phyloP scores from a whole-genome alignment of 2,329 filamentous ascomycete species.

The Zymoseptoria passerinii region DNA sequence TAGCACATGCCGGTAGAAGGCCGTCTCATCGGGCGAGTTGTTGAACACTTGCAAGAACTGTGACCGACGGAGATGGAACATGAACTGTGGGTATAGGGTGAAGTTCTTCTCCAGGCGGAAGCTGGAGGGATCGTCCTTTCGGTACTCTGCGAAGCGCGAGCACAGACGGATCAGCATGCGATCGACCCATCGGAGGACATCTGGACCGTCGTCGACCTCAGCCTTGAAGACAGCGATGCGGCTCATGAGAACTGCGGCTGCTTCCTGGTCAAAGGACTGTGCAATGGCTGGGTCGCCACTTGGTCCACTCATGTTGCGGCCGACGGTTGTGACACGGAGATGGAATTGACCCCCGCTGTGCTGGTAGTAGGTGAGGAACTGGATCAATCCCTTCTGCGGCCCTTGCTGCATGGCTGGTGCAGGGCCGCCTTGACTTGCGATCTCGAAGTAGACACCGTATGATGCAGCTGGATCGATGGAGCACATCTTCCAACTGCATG shows the following conservation, averaged over 20 bases:
- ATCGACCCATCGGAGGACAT: constrained; percentile 96
- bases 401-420: constrained; percentile 67
- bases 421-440: constrained; percentile 84
- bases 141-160: constrained; percentile 93
- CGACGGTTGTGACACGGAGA: constrained; percentile 87
- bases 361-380: constrained; percentile 98
- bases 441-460: constrained; percentile 96
- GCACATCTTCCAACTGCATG: constrained; percentile 99
- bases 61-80: constrained; percentile 96
- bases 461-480: constrained; percentile 90
- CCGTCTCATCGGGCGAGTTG: constrained; percentile 96
- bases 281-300: constrained; percentile 91
- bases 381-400: constrained; percentile 89
- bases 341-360: constrained; percentile 95
- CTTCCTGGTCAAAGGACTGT: constrained; percentile 97
- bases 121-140: constrained; percentile 94
- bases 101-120: constrained; percentile 99
- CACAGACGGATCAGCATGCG: constrained; percentile 96
- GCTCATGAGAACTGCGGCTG: constrained; percentile 96
- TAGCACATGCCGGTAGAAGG: constrained; percentile 95
- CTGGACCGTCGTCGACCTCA: constrained; percentile 96
- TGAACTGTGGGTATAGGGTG: constrained; percentile 96
- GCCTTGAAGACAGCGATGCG: constrained; percentile 98
- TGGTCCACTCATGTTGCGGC: constrained; percentile 82
- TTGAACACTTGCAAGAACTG: constrained; percentile 99